A percentile compares a stretch with the other conserved stretches of the same genome.
Evolutionary conservation across 768 basidiomycete genomes (phyloP).

Genomic region (Termitomyces sp.): DNA sequence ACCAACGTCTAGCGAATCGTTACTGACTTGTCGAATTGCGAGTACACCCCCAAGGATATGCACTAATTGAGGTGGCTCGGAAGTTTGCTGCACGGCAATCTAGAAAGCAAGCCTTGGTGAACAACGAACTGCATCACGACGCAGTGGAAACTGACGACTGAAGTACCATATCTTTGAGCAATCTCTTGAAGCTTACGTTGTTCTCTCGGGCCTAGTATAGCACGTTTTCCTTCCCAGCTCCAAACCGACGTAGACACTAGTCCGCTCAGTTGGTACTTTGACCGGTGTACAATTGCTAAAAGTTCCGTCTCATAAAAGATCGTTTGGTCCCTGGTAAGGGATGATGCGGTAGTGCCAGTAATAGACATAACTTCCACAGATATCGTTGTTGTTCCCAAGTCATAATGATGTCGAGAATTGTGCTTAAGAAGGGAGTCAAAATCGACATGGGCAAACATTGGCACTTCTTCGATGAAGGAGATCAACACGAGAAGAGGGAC

Average conservation of each 20-base stretch:
- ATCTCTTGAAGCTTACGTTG: constrained; percentile 67
- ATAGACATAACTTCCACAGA: constrained; percentile 74
- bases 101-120: constrained; percentile 14
- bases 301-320: constrained; percentile 76
- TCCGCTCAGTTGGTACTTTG: constrained; percentile 60
- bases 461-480: constrained; percentile 29
- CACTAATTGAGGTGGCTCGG: constrained; percentile 64
- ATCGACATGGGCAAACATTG: constrained; percentile 45
- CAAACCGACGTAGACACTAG: constrained; percentile 70
- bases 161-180: constrained; percentile 69
- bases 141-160: constrained; percentile 41
- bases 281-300: constrained; percentile 65
- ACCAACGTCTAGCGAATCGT: not conserved
- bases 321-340: constrained; percentile 41
- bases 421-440: constrained; percentile 41
- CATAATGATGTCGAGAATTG: constrained; percentile 8
- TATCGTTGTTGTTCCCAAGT: constrained; percentile 45
- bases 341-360: constrained; percentile 42
- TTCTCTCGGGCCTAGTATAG: constrained; percentile 54
- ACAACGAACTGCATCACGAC: not conserved
- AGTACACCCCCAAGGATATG: constrained; percentile 63
- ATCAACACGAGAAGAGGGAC: not conserved
- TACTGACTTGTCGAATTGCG: constrained; percentile 68
- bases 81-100: constrained; percentile 51
- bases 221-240: constrained; percentile 69